Conservation (phyloP, 441 rosid species). For the Jatropha multifida region DNA sequence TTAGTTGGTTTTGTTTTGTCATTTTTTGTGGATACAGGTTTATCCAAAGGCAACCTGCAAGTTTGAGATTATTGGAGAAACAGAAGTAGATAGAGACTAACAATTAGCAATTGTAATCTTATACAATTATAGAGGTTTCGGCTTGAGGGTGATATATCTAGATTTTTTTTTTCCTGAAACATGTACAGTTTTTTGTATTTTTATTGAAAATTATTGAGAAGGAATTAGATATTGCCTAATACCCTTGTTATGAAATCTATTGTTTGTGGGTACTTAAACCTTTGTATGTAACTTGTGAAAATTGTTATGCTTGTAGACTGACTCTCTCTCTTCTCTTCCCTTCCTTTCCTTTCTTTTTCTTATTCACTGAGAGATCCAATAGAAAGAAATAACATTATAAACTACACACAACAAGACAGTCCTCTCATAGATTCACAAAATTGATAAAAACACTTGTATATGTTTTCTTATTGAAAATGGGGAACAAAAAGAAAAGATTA, state of each 20-base stretch:
- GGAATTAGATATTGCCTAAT: background rate
- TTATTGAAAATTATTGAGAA: background rate
- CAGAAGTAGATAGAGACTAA: background rate
- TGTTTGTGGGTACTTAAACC: background rate
- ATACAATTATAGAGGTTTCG: background rate
- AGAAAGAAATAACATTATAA: too few relatives aligned
- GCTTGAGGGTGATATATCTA: background rate
- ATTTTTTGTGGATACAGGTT: slow-evolving; percentile 28
- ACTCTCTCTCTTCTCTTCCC: too few relatives aligned
- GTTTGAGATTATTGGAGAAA: slow-evolving; percentile 21
- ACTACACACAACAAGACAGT: too few relatives aligned
- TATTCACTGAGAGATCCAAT: too few relatives aligned
- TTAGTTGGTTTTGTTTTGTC: background rate
- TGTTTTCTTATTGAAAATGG: too few relatives aligned
- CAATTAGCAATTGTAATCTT: background rate
- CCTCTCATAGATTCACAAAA: too few relatives aligned
- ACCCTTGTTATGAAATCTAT: background rate
- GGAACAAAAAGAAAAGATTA: too few relatives aligned
- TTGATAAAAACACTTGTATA: too few relatives aligned
- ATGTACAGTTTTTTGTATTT: background rate
- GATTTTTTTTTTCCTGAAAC: background rate
- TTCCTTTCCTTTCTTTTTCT: too few relatives aligned
- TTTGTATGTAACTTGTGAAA: too few relatives aligned
- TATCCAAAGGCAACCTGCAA: slow-evolving; percentile 21
- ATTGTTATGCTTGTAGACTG: too few relatives aligned